Evolutionary conservation across 169 alveolate species (phyloP).

Genomic region (Plasmodium sp.): DNA sequence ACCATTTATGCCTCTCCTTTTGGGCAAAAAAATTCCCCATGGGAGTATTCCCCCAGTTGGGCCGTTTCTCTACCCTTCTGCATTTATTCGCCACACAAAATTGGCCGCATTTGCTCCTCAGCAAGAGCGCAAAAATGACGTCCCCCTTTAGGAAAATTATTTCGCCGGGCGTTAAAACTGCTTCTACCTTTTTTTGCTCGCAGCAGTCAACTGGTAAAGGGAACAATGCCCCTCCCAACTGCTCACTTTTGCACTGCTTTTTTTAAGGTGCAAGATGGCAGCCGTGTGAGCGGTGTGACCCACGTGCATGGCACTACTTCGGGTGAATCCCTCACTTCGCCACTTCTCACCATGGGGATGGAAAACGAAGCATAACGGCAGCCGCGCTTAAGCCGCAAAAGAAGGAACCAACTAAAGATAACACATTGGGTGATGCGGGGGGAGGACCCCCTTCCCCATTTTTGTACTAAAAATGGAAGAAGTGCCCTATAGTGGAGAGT

Average conservation of each 20-base stretch:
- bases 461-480: not conserved
- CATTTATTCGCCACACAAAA: not conserved
- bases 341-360: not conserved
- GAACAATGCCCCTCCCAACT: not conserved
- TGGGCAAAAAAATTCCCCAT: not conserved
- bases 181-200: not conserved
- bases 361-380: not conserved
- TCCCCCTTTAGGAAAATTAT: not conserved
- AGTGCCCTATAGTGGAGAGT: not conserved
- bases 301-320: not conserved
- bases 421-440: not conserved
- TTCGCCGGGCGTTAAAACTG: not conserved
- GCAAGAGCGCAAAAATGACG: not conserved
- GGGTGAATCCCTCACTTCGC: not conserved
- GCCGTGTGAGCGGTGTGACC: not conserved
- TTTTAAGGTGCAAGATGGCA: not conserved
- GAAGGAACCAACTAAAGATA: not conserved
- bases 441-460: not conserved
- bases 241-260: not conserved
- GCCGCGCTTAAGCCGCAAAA: not conserved
- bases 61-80: not conserved
- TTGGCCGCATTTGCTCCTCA: not conserved
- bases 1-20: not conserved
- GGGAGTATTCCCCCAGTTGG: not conserved
- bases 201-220: not conserved